These are phyloP conservation scores for Fragilaria radians DNA, from an alignment of 108 stramenopile species.

Conservation along the genomic window DNA sequence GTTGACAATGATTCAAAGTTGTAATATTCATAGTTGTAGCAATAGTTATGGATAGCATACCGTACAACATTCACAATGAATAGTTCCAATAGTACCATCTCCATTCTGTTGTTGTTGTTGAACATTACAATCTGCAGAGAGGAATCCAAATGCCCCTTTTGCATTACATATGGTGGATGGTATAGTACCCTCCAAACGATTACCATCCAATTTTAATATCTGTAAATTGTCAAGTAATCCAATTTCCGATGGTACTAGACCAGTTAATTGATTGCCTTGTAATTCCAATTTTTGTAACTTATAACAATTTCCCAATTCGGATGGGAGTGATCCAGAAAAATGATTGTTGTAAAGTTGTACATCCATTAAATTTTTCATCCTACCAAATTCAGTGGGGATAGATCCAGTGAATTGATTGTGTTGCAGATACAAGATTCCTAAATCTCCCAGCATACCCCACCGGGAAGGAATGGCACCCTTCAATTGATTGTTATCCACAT, in stretches of 20 bases:
- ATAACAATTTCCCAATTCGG: neutral
- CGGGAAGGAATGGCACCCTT: neutral
- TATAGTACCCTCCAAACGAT: neutral
- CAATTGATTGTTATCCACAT: neutral
- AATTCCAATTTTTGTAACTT: neutral
- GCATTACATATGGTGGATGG: neutral
- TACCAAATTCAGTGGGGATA: constrained; percentile 3
- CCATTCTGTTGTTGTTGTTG: too few species aligned
- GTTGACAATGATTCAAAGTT: too few species aligned
- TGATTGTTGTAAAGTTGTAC: constrained; percentile 4
- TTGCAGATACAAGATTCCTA: neutral
- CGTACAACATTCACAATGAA: constrained; percentile 3
- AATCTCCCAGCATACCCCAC: neutral
- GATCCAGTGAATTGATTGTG: constrained; percentile 15
- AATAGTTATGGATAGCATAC: constrained; percentile 28
- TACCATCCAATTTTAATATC: constrained; percentile 3
- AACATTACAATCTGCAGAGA: constrained; percentile 1
- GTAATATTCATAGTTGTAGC: too few species aligned
- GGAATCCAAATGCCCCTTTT: neutral
- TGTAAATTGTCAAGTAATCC: constrained; percentile 1
- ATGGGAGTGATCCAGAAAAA: constrained; percentile 5
- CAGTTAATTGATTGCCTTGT: constrained; percentile 5
- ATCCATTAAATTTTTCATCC: neutral
- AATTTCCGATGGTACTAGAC: constrained; percentile 7
- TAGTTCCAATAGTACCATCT: too few species aligned